phyloP scores from a whole-genome alignment of 129 eudicot genomes.

The Mikania micrantha region DNA sequence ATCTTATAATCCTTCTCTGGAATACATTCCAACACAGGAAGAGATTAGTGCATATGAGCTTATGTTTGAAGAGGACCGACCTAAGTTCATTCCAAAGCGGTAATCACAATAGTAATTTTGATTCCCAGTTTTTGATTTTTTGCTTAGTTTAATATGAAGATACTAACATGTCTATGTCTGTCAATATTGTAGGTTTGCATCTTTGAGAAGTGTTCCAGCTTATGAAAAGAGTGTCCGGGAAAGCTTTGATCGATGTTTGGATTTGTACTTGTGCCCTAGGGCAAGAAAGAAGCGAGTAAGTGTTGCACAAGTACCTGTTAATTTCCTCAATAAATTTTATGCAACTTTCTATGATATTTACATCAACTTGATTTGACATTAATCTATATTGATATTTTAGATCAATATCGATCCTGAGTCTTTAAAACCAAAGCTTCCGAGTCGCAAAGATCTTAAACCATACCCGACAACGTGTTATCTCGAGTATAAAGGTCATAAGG shows the following conservation, averaged over 20 bases:
- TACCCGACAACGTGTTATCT: conserved; percentile 85
- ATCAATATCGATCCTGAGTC: conserved; percentile 90
- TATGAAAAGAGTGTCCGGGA: conserved; percentile 76
- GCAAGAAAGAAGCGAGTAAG: conserved; percentile 95
- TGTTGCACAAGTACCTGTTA: neutral
- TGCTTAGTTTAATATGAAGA: neutral
- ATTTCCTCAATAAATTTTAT: neutral
- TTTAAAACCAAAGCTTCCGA: conserved; percentile 86
- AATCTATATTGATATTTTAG: conserved; percentile 31
- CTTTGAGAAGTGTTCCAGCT: conserved; percentile 91
- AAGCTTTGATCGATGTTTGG: conserved; percentile 87
- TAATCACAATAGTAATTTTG: conserved; percentile 9
- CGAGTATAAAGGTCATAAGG: conserved; percentile 91
- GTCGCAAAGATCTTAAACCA: conserved; percentile 82
- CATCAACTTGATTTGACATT: neutral
- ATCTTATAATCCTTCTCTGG: conserved; percentile 86
- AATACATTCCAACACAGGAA: conserved; percentile 92
- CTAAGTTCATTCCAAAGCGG: conserved; percentile 89
- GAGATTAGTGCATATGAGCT: conserved; percentile 79
- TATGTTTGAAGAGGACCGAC: conserved; percentile 95
- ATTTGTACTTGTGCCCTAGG: conserved; percentile 85
- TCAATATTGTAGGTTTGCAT: conserved; percentile 46
- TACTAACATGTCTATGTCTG: neutral
- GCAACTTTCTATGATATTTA: neutral
- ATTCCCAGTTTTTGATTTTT: conserved; percentile 5